Conservation (phyloP, 805 yeast genomes). For the Myxozyma monticola region DNA sequence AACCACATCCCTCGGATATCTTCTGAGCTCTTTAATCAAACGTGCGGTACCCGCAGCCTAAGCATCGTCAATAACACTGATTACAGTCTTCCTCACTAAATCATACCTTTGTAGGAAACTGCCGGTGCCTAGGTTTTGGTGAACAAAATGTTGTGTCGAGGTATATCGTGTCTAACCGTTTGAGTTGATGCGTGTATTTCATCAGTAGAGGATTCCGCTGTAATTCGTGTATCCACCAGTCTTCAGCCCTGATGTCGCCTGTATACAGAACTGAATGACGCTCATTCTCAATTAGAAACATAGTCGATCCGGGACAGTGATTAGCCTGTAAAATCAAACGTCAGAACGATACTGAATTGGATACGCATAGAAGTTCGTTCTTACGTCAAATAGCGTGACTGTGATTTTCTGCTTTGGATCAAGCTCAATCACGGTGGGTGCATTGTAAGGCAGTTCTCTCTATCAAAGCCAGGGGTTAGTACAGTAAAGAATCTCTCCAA, state of each 20-base stretch:
- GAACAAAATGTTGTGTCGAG: constrained; percentile 53
- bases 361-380: not conserved
- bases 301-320: constrained; percentile 62
- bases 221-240: constrained; percentile 50
- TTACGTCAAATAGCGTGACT: constrained; percentile 49
- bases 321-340: constrained; percentile 40
- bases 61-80: constrained; percentile 17
- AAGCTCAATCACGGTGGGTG: constrained; percentile 31
- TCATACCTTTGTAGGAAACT: constrained; percentile 32
- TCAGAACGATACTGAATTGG: not conserved
- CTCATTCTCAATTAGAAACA: constrained; percentile 50
- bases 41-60: constrained; percentile 47
- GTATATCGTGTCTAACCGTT: constrained; percentile 48
- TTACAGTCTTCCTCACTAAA: not conserved
- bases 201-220: constrained; percentile 43
- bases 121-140: not conserved
- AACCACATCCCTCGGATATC: constrained; percentile 47
- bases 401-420: constrained; percentile 31
- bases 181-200: constrained; percentile 44
- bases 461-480: not conserved
- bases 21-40: constrained; percentile 40
- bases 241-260: constrained; percentile 60
- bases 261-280: constrained; percentile 48
- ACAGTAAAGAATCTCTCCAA: no score
- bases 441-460: constrained; percentile 28